Evolutionary conservation across 352 stramenopile genomes (phyloP).

Genomic region (Globisporangium acanthophoron): DNA sequence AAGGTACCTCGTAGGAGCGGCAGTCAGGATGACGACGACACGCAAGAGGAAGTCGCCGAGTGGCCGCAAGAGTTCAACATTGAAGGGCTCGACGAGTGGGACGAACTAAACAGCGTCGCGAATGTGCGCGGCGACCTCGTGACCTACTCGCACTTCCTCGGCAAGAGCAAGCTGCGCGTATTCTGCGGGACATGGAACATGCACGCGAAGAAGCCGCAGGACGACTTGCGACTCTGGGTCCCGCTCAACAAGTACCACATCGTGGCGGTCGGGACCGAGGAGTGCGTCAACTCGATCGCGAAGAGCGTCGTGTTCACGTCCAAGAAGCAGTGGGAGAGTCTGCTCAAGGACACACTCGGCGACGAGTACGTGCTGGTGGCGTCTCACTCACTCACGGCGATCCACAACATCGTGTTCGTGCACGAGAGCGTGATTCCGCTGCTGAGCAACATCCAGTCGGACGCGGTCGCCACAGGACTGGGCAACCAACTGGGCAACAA

Average conservation of each 20-base stretch:
- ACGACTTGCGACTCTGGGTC: constrained; percentile 68
- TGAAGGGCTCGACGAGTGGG: constrained; percentile 41
- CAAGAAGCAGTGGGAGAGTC: constrained; percentile 79
- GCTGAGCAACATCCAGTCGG: constrained; percentile 83
- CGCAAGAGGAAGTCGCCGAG: constrained; percentile 6
- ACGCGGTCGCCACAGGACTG: constrained; percentile 90
- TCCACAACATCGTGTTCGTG: constrained; percentile 93
- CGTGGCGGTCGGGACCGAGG: constrained; percentile 87
- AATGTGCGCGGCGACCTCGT: constrained; percentile 20
- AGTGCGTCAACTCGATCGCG: constrained; percentile 91
- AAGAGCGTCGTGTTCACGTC: constrained; percentile 92
- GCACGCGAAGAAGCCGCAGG: constrained; percentile 60
- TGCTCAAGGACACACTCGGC: constrained; percentile 54
- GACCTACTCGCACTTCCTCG: constrained; percentile 35
- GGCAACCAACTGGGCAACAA: constrained; percentile 96
- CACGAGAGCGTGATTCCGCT: constrained; percentile 80
- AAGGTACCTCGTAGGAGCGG: no score
- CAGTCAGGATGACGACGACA: no score
- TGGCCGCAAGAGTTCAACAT: constrained; percentile 58
- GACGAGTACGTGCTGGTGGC: constrained; percentile 86
- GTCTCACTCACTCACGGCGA: constrained; percentile 89
- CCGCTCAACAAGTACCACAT: constrained; percentile 82
- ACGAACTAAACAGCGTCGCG: constrained; percentile 34
- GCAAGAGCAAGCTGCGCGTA: constrained; percentile 41
- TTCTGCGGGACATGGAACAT: constrained; percentile 87